These are phyloP conservation scores for Candida succiphila DNA, from an alignment of 805 yeast genomes.

Conservation along the genomic window DNA sequence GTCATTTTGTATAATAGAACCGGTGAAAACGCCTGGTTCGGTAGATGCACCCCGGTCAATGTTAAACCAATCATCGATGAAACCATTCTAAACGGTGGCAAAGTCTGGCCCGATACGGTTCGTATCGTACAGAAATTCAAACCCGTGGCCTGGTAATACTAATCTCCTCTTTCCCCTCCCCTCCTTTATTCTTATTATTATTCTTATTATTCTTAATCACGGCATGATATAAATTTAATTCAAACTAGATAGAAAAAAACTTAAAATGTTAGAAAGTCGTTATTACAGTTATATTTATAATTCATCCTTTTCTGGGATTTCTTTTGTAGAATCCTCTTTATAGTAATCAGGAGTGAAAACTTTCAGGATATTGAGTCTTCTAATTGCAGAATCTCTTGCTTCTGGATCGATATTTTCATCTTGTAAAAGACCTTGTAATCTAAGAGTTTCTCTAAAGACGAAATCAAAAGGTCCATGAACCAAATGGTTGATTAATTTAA, in stretches of 20 bases:
- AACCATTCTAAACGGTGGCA: conserved; percentile 57
- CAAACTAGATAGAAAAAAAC: too few relatives aligned
- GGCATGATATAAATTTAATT: too few relatives aligned
- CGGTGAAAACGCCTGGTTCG: conserved; percentile 83
- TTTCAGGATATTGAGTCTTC: conserved; percentile 40
- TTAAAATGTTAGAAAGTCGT: too few relatives aligned
- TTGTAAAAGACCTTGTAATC: conserved; percentile 34
- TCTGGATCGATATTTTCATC: conserved; percentile 26
- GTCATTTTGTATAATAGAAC: conserved; percentile 62
- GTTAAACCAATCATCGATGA: conserved; percentile 68
- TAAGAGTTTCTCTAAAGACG: conserved; percentile 31
- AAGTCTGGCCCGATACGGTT: conserved; percentile 62
- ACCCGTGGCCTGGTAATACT: conserved; percentile 39
- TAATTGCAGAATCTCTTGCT: conserved; percentile 41
- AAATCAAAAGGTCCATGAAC: conserved; percentile 33
- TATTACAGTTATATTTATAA: not conserved
- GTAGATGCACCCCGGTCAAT: conserved; percentile 71
- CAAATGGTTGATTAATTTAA: conserved; percentile 33
- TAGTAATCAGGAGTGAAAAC: conserved; percentile 11
- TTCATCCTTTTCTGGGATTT: not conserved
- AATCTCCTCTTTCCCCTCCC: not conserved
- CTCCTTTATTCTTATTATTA: not conserved
- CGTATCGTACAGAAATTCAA: conserved; percentile 48
- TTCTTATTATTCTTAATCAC: too few relatives aligned
- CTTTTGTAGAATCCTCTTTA: not conserved